phyloP scores from a whole-genome alignment of 225 moss, liverwort and hornwort genomes.

The Physcomitrellopsis africana region DNA sequence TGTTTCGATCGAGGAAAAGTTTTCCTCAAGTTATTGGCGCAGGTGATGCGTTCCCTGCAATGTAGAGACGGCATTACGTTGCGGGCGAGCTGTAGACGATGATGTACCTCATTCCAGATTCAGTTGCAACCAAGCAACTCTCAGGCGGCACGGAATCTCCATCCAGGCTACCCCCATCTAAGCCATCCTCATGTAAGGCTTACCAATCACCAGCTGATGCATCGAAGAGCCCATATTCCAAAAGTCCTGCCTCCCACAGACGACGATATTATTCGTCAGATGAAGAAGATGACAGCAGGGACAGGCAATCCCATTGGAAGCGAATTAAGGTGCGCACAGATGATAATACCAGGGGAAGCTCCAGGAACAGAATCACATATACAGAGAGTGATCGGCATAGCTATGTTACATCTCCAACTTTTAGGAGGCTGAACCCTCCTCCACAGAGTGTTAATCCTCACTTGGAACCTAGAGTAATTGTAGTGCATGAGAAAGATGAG shows the following conservation, averaged over 20 bases:
- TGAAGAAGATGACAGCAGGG: constrained; percentile 55
- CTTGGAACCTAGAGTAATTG: constrained; percentile 37
- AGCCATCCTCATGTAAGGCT: constrained; percentile 21
- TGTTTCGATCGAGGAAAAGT: not conserved
- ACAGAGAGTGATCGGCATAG: constrained; percentile 28
- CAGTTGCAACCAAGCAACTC: constrained; percentile 33
- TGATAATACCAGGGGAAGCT: constrained; percentile 22
- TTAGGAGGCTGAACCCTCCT: constrained; percentile 33
- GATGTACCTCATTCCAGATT: constrained; percentile 43
- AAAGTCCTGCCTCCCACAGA: constrained; percentile 25
- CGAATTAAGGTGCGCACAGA: constrained; percentile 52
- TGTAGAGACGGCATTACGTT: constrained; percentile 13
- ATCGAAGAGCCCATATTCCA: not conserved
- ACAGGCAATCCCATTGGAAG: constrained; percentile 65
- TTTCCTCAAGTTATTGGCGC: not conserved
- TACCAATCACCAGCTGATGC: constrained; percentile 22
- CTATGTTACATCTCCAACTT: constrained; percentile 14
- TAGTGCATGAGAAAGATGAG: constrained; percentile 27
- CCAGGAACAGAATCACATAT: constrained; percentile 33
- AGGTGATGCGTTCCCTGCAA: constrained; percentile 25
- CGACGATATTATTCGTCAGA: constrained; percentile 39
- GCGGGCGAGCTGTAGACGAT: constrained; percentile 29
- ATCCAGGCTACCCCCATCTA: not conserved
- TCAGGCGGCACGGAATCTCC: constrained; percentile 19
- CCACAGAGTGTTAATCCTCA: constrained; percentile 29